Base-by-base conservation (phyloP, 2,329 filamentous ascomycete genomes). In the Westerdykella aurantiaca region DNA sequence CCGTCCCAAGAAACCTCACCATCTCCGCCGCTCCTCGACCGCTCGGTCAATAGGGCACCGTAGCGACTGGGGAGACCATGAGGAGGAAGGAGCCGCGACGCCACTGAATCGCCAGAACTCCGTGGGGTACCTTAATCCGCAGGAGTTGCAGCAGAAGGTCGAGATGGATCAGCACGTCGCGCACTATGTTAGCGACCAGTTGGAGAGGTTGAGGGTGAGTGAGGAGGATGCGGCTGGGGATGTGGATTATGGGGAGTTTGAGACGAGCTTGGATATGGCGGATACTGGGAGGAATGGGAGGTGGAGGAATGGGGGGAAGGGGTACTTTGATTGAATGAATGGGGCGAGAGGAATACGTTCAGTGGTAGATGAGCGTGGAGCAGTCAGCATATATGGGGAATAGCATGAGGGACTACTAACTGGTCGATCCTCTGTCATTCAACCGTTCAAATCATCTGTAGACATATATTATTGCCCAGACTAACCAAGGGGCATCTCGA, bases 41-140 rank as follows among this genome's bases (percentile, higher is more conserved):
- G 81, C 81, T 35, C 82, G 91, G 34, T 94, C 88, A 38, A 89
- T 97, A 45, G 86, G 88, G 31, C 81, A 82, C 43, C 81, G 88
- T 42, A 93, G 86, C 62, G 89, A 95, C 68, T 95, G 73, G 57
- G 18, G 18, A 21, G 73, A 76, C 46, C 57, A 48, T 31, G 61
- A 64, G 38, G 63, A 58, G 18, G 64, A 66, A 13, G 63, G 56
- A 1, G 37, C 48, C 13, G 41, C 38, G 18, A 50, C 52, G 34
- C 61, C 62, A 11, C 46, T 58, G 34, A 64, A 59, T 38, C 67
- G 72, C 34, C 65, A 65, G 48, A 72, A 69, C 57, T 66, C 70
- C 5, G 78, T 81, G 35, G 71, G 69, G 16, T 71, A 76, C 41
- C 72, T 78, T 11, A 70, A 76, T 35, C 74, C 78, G 35, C 74